phyloP scores from a whole-genome alignment of 352 stramenopile species.

The Phytopythium chamaehyphon region DNA sequence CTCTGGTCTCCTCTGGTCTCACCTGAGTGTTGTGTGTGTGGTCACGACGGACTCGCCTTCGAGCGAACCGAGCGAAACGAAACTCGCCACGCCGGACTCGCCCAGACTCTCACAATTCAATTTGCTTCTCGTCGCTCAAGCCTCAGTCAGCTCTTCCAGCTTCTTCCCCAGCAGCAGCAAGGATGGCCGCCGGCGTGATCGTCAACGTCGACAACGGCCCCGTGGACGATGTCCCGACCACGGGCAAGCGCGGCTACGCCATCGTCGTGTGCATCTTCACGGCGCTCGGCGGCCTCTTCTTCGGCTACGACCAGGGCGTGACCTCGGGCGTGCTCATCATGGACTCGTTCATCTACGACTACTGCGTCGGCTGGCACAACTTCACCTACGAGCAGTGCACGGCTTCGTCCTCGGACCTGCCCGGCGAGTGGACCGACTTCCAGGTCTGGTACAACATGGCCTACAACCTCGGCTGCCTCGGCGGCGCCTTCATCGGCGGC shows the following conservation, averaged over 20 bases:
- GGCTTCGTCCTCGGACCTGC: constrained; percentile 9
- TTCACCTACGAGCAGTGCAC: constrained; percentile 23
- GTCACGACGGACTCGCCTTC: too few relatives aligned
- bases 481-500: constrained; percentile 27
- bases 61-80: too few relatives aligned
- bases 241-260: constrained; percentile 19
- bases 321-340: constrained; percentile 18
- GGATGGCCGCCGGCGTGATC: constrained; percentile 12
- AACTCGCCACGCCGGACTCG: too few relatives aligned
- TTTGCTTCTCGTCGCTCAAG: background rate
- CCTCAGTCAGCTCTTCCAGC: background rate
- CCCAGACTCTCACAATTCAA: too few relatives aligned
- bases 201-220: background rate
- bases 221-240: constrained; percentile 14
- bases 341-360: constrained; percentile 23
- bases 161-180: background rate
- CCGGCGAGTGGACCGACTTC: constrained; percentile 20
- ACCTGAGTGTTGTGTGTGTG: too few relatives aligned
- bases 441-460: constrained; percentile 35
- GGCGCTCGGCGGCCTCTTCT: constrained; percentile 28
- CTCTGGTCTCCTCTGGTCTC: too few relatives aligned
- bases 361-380: constrained; percentile 17
- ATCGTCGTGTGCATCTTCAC: constrained; percentile 29
- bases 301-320: constrained; percentile 26
- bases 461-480: constrained; percentile 35